Percentiles rank a stretch among this genome's conserved stretches.
Evolutionary conservation across 116 monocot species (phyloP).

Genomic region (Cymodocea nodosa): DNA sequence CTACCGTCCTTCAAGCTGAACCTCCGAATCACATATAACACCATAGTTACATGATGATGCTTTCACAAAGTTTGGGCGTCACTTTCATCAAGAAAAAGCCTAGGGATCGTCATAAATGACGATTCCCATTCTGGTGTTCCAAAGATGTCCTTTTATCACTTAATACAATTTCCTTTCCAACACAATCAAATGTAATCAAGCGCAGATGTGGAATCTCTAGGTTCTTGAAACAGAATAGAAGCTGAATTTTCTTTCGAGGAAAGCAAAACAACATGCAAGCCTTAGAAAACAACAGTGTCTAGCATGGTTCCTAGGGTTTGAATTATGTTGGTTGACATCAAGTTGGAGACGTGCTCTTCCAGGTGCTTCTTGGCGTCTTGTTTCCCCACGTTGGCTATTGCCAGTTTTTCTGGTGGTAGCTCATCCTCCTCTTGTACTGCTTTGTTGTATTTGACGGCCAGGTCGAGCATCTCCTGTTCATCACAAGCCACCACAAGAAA

Average conservation of each 20-base stretch:
- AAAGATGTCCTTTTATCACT: no score
- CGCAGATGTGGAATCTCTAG: no score
- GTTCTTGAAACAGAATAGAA: not conserved
- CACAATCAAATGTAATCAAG: no score
- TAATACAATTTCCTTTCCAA: no score
- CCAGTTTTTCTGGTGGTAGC: conserved; percentile 85
- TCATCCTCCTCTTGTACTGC: conserved; percentile 95
- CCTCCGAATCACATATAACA: no score
- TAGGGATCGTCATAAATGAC: no score
- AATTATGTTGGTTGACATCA: conserved; percentile 95
- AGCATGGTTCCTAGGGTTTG: conserved; percentile 91
- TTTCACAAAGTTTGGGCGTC: no score
- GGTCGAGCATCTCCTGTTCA: conserved; percentile 70
- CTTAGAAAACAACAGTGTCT: conserved; percentile 80
- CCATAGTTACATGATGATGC: no score
- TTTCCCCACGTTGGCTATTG: conserved; percentile 82
- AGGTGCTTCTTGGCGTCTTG: conserved; percentile 95
- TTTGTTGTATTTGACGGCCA: conserved; percentile 88
- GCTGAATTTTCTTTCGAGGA: not conserved
- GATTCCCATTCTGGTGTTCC: no score
- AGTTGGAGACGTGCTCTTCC: conserved; percentile 81
- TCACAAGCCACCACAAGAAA: not conserved
- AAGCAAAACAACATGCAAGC: conserved; percentile 1
- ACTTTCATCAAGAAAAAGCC: no score
- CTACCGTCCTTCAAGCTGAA: no score